Base-by-base conservation (phyloP, 2,329 filamentous ascomycete species). In the Colletotrichum spaethianum region DNA sequence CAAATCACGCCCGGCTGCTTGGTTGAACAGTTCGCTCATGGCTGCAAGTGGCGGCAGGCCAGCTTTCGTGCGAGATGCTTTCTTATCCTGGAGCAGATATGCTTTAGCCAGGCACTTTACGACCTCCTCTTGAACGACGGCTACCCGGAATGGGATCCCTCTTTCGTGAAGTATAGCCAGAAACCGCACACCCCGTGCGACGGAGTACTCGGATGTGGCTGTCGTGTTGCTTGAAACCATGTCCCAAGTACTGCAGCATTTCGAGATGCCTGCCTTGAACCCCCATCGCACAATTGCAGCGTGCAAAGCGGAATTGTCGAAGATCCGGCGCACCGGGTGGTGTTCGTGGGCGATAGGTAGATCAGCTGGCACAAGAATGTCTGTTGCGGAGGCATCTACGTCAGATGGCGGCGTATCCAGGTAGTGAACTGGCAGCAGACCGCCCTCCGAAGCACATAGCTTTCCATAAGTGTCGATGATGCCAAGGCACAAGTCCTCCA, bases 241-340 rank as follows among this genome's bases (percentile, higher is more conserved):
- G 8, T 1, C 18, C 52, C 46, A 42, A 46, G 20, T 23, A 11
- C 42, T 31, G 48, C 44, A 20, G 23, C n/a, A 20, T 46, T 55
- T 31, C 2, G 79, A 77, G 31, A 82, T 63, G 16, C 78, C 80
- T 61, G 81, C 77, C 67, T 84, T 79, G 66, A 89, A 88, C 0
- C 84, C 83, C 81, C 84, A 87, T 44, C 85, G 79, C 11, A 88
- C 73, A 20, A 88, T 81, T 2, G 78, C 76, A 1, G 80, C 78
- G 63, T 87, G 79, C 26, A 88, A 68, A 33, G 76, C 44, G 33
- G 44, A 76, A 14, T 73, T 61, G 52, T 82, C 78, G 73, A 90
- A 89, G 26, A 90, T 79, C 46, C 80, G 80, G 50, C 81, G 82
- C 8, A 89, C 67, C 2, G 88, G 88, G 70, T 90, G 88, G 16